Evolutionary conservation across 306 rosid genomes (phyloP), one percentile per base, ranked within the genome.

Genomic region (Purshia tridentata): DNA sequence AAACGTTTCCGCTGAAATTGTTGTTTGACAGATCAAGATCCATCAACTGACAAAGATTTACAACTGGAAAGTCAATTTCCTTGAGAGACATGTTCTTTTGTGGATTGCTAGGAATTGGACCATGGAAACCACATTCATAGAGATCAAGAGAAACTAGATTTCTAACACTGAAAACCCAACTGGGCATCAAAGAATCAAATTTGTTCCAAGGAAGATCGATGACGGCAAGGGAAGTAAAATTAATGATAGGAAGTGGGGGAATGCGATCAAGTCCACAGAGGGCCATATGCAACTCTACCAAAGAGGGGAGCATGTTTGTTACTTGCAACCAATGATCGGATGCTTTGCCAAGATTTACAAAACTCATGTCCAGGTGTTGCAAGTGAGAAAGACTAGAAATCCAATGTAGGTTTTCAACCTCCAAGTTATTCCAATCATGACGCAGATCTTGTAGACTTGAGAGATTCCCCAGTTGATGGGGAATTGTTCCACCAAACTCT

Each of bases 151-250:
- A 39, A 47, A 70, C 51, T 16, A 77, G 76, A 35, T 45, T 70
- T 13, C 18, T 8, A 45, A 77, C 75, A 10, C 19, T 41, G 12
- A 39, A 77, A 63, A 77, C n/a, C 81, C 81, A 77, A 14, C 20
- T 72, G 63, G 81, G 65, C 66, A n/a, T 35, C 11, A 12, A 59
- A 18, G 73, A 54, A 5, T 48, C 45, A 60, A 77, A 69, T 2
- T 3, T 1, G 55, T 84, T 84, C 0, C 0, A 0, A 8, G 76
- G 65, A 71, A 80, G 67, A 12, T 74, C 64, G 46, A 84, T 70
- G 48, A 72, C 22, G n/a, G 66, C 48, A 48, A 81, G 70, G 2
- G 67, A 66, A 41, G 82, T 73, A 10, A 46, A 48, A 29, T 73
- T 51, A 3, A 8, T 44, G 22, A 46, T 6, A 55, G 72, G 37